Evolutionary conservation across 441 rosid genomes (phyloP), one percentile per base, ranked within the genome.

Genomic region (Biscutella auriculata): DNA sequence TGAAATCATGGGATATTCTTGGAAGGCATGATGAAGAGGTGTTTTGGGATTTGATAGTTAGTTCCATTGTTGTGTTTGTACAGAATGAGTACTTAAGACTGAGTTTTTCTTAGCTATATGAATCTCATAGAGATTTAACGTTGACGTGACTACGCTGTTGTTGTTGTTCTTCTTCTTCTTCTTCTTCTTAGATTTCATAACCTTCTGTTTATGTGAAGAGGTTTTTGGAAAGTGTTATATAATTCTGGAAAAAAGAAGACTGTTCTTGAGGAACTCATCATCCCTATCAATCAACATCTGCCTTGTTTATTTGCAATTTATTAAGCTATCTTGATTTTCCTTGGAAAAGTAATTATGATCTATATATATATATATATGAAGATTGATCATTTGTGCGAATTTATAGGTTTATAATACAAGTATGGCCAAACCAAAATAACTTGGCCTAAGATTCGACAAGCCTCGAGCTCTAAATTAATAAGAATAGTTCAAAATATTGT

Each of bases 1-100:
- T 8, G 92, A 78, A 63, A 48, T 11, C 41, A 74, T 83, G 77
- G 79, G 75, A 41, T 83, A 78, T 60, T 77, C 71, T 17, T 86
- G 95, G 92, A 86, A 86, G 69, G 84, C 80, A 40, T 86, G 78
- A 84, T n/a, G n/a, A n/a, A n/a, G 74, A 77, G 77, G 62, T 42
- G 26, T 36, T 66, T 13, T 33, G 57, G 32, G 48, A 53, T 40
- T 52, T 53, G 49, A 49, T 46, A 60, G 43, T 28, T 58, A 44
- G 37, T 17, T 60, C 53, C 41, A 9, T 13, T 37, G 53, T 36
- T 36, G 48, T 60, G 29, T 53, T 35, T 60, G 60, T 44, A 60
- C 25, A 66, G 60, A 58, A 30, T 42, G 60, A 43, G 53, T 59
- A 41, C 53, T 57, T 42, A 66, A 44, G 60, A 44, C 60, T 52